phyloP scores from a whole-genome alignment of 169 alveolate species.

The Neospora caninum region DNA sequence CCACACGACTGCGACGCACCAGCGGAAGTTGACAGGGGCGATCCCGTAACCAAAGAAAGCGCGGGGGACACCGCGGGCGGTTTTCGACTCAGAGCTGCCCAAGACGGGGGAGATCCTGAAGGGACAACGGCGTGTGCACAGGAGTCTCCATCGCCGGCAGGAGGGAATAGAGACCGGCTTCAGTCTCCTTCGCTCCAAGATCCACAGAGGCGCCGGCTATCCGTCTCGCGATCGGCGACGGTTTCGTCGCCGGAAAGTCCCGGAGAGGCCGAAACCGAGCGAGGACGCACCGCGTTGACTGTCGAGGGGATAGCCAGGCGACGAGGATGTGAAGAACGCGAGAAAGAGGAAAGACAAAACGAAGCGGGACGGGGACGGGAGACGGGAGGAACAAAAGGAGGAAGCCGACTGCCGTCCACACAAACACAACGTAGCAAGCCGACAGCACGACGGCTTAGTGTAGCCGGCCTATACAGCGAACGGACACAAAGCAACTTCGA shows the following conservation, averaged over 20 bases:
- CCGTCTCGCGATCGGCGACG: neutral
- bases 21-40: neutral
- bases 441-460: slow-evolving; percentile 7
- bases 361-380: neutral
- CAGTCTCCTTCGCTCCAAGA: neutral
- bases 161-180: neutral
- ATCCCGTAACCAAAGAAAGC: neutral
- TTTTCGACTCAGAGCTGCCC: neutral
- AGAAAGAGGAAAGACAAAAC: neutral
- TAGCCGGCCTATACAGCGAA: slow-evolving; percentile 32
- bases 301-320: neutral
- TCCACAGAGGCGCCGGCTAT: slow-evolving; percentile 4
- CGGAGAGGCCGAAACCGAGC: neutral
- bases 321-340: neutral
- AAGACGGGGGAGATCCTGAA: neutral
- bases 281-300: neutral
- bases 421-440: neutral
- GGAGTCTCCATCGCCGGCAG: neutral
- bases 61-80: neutral
- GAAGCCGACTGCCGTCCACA: neutral
- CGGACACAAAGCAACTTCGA: slow-evolving; percentile 6
- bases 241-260: neutral
- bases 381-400: neutral
- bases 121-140: neutral
- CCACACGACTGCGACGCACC: neutral